Evolutionary conservation across 345 rosid genomes (phyloP).

Genomic region (Aurinia saxatilis): DNA sequence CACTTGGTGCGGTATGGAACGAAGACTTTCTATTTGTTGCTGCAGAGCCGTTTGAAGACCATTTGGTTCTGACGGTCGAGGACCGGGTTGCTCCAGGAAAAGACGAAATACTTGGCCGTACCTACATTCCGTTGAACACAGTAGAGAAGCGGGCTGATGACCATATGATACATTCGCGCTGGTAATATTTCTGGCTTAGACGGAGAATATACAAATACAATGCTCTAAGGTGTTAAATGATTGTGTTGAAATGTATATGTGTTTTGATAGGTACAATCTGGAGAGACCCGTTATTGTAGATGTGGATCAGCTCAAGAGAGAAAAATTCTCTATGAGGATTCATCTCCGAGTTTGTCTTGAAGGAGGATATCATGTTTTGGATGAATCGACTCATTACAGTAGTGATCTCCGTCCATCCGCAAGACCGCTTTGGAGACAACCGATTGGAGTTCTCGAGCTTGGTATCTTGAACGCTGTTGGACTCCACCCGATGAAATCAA

Average conservation of each 20-base stretch:
- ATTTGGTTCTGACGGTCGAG: slow-evolving; percentile 66
- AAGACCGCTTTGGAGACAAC: slow-evolving; percentile 82
- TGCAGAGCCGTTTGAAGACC: slow-evolving; percentile 93
- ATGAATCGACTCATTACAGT: slow-evolving; percentile 92
- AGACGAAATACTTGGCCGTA: slow-evolving; percentile 80
- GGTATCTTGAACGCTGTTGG: slow-evolving; percentile 85
- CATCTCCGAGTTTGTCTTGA: slow-evolving; percentile 88
- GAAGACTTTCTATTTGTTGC: slow-evolving; percentile 92
- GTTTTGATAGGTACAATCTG: slow-evolving; percentile 41
- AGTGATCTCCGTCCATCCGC: slow-evolving; percentile 97
- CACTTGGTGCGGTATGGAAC: slow-evolving; percentile 82
- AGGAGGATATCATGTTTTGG: slow-evolving; percentile 96
- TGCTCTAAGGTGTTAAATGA: neutral
- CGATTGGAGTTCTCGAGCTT: slow-evolving; percentile 81
- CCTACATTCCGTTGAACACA: slow-evolving; percentile 48
- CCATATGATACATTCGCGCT: slow-evolving; percentile 59
- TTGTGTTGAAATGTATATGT: neutral
- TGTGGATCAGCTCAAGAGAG: slow-evolving; percentile 72
- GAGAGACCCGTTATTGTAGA: slow-evolving; percentile 77
- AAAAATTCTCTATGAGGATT: slow-evolving; percentile 83
- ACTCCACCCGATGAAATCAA: slow-evolving; percentile 87
- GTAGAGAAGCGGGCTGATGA: slow-evolving; percentile 84
- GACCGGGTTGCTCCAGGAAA: slow-evolving; percentile 79
- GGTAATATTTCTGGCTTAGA: slow-evolving; percentile 29
- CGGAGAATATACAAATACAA: neutral